phyloP scores from a whole-genome alignment of 768 basidiomycete species.

The Suillus lakei region DNA sequence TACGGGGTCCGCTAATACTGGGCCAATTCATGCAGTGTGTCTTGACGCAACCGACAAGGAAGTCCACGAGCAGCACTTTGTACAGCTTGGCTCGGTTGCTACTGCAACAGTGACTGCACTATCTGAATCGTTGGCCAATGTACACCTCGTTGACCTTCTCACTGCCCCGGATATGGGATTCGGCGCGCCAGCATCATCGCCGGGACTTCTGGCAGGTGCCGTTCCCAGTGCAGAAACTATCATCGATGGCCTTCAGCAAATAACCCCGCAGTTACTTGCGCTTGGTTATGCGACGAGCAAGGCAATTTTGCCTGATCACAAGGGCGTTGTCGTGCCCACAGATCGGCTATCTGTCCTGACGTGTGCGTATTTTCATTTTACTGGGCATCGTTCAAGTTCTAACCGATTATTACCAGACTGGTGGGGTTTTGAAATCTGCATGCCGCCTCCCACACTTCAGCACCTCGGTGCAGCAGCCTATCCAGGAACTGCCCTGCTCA shows the following conservation, averaged over 20 bases:
- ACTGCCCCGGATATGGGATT: conserved; percentile 67
- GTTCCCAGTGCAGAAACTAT: conserved; percentile 78
- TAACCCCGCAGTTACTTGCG: conserved; percentile 80
- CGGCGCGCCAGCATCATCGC: conserved; percentile 71
- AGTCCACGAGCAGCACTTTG: conserved; percentile 62
- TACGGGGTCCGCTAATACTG: conserved; percentile 21
- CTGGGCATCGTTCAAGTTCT: conserved; percentile 4
- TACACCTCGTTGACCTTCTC: conserved; percentile 67
- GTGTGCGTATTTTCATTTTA: conserved; percentile 51
- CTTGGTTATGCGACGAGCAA: conserved; percentile 78
- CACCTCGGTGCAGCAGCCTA: conserved; percentile 69
- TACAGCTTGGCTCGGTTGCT: conserved; percentile 51
- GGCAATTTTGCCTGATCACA: conserved; percentile 68
- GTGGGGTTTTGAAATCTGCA: conserved; percentile 86
- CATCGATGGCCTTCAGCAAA: conserved; percentile 65
- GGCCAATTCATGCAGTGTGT: conserved; percentile 81
- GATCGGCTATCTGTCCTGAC: conserved; percentile 82
- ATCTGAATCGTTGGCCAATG: conserved; percentile 54
- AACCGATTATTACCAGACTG: conserved; percentile 58
- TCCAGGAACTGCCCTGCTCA: conserved; percentile 59
- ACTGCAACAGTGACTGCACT: conserved; percentile 56
- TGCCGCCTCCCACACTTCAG: conserved; percentile 71
- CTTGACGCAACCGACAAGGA: conserved; percentile 67
- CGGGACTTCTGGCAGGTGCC: conserved; percentile 73
- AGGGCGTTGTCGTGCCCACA: conserved; percentile 69